Base-by-base conservation (phyloP, 2,329 filamentous ascomycete genomes). In the Coniochaeta sp. region DNA sequence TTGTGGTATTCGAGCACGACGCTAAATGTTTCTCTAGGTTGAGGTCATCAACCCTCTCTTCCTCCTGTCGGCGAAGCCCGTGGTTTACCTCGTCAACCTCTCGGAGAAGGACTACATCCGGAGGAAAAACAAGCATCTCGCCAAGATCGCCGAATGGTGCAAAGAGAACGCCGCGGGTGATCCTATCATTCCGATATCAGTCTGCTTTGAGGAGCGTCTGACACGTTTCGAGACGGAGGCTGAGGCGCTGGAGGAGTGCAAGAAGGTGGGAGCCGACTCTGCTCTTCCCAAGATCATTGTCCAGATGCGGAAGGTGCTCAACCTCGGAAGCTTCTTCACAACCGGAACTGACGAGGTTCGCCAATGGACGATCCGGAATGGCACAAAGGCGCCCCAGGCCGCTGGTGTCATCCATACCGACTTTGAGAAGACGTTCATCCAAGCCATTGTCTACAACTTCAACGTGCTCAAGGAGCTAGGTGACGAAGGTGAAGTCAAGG, bases 341-440 rank as follows among this genome's bases (percentile, higher is more conserved):
- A 91, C 87, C 30, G 94, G 94, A 64, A 74, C 91, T 22, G 95
- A 99, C 67, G 94, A 99, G 75, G 94, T 99, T 58, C 83, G 94
- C 63, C 94, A 99, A 75, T 99, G 94, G 95, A 99, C 94, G 24
- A 90, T 99, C 67, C 85, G 94, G 54, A 91, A 89, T 65, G 91
- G 91, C 61, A 96, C 87, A 67, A 99, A 99, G 78, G 94, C 94
- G n/a, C 94, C 94, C 16, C 88, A 95, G 66, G 94, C 94, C 47
- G 94, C 94, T 32, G 94, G 94, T 79, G 94, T 99, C 57, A 99
- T 99, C 61, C 94, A 99, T 74, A 89, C 86, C 60, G 94, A 99
- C 69, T 97, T 99, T 60, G 94, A 99, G 73, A 99, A 99, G 85
- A 99, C 95, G 0, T 99, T 99, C 68, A 99, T 99, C 63, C 95